Conservation (phyloP, 1,284 basidiomycete species). For the Sporisorium scitamineum region DNA sequence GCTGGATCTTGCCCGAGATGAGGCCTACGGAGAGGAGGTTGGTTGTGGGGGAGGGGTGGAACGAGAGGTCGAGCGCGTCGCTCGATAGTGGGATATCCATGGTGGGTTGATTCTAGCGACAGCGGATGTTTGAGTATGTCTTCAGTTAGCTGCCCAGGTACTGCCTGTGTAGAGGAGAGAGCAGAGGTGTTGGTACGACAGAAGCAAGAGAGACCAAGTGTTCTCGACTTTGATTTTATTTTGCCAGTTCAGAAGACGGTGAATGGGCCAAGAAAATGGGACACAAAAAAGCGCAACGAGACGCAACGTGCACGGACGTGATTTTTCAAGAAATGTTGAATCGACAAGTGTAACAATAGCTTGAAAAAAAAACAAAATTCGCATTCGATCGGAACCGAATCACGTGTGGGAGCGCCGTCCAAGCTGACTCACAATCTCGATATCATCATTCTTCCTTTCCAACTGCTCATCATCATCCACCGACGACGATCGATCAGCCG, state of each 20-base stretch:
- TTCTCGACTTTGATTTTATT: not conserved
- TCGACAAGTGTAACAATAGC: not conserved
- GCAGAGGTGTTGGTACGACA: not conserved
- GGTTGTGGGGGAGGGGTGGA: conserved; percentile 78
- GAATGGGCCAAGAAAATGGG: not conserved
- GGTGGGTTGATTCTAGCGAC: too few species aligned
- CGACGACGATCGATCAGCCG: not conserved
- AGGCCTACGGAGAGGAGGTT: conserved; percentile 80
- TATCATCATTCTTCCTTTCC: not conserved
- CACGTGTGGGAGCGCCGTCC: conserved; percentile 7
- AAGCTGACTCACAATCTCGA: not conserved
- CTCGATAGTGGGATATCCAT: conserved; percentile 71
- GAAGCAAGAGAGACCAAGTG: not conserved
- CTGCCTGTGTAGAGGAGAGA: too few species aligned
- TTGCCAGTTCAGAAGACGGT: not conserved
- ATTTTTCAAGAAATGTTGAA: not conserved
- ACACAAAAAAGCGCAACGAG: not conserved
- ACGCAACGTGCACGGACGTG: conserved; percentile 11
- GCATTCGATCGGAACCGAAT: conserved; percentile 32
- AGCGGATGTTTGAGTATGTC: too few species aligned
- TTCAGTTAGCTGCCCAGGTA: not conserved
- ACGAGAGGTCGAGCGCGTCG: conserved; percentile 88
- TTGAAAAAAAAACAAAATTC: not conserved
- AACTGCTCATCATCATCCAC: not conserved
- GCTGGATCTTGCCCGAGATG: conserved; percentile 84